A percentile compares a stretch with the other conserved stretches of the same genome.
Evolutionary conservation across 345 rosid genomes (phyloP).

Genomic region (Eucalyptus marginata): DNA sequence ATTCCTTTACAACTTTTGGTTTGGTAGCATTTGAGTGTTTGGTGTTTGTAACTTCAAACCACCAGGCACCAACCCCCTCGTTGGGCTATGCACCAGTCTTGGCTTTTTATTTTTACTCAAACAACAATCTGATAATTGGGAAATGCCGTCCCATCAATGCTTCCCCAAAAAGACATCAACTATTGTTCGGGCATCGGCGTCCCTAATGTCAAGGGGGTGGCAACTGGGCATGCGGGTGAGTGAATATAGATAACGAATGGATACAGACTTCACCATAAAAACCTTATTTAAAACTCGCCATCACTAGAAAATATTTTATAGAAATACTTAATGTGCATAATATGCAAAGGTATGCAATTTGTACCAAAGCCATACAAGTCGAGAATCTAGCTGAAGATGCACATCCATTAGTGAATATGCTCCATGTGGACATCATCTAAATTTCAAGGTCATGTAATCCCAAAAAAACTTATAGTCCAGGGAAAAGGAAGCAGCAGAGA

Average conservation of each 20-base stretch:
- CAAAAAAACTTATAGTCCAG: neutral
- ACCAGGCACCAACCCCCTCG: neutral
- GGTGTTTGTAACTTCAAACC: neutral
- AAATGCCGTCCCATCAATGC: neutral
- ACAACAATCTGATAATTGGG: neutral
- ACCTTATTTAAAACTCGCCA: neutral
- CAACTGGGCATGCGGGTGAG: neutral
- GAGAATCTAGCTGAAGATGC: neutral
- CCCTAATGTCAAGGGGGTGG: neutral
- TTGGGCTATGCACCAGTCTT: neutral
- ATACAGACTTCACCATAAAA: neutral
- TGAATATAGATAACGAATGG: neutral
- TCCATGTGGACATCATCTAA: neutral
- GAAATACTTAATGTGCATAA: neutral
- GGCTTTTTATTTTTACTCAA: neutral
- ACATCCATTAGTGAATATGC: neutral
- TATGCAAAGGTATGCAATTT: neutral
- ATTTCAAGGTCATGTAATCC: neutral
- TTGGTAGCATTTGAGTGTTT: neutral
- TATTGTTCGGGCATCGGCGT: neutral
- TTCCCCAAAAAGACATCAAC: neutral
- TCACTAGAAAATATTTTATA: neutral
- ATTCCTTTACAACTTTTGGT: neutral
- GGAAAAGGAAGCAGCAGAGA: neutral
- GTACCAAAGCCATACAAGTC: neutral